Conservation (phyloP, 1,284 basidiomycete species). For the Cryptococcus sp. region DNA sequence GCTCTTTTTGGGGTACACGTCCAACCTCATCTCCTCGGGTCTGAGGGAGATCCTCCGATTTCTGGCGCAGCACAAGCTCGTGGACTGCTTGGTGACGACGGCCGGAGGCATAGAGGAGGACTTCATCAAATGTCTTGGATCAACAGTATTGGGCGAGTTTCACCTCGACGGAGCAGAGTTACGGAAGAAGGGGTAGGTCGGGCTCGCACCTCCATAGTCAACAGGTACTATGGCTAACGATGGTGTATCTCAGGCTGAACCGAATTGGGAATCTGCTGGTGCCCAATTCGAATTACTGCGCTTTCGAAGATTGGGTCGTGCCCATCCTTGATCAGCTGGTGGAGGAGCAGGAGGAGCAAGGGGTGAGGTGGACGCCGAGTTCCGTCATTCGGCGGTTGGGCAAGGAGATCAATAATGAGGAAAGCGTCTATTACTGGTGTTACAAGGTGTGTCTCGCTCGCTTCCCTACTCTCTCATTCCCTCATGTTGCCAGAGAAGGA, state of each 20-base stretch:
- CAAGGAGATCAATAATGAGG: constrained; percentile 93
- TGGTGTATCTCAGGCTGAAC: constrained; percentile 63
- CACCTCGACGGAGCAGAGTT: constrained; percentile 86
- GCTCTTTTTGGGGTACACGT: constrained; percentile 97
- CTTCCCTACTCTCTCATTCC: constrained; percentile 6
- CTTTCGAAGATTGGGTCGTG: constrained; percentile 98
- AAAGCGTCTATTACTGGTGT: constrained; percentile 98
- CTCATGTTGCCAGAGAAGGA: constrained; percentile 4
- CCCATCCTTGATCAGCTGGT: constrained; percentile 93
- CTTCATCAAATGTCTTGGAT: constrained; percentile 96
- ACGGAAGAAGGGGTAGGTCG: constrained; percentile 67
- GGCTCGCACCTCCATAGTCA: too few species aligned
- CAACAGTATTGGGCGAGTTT: constrained; percentile 94
- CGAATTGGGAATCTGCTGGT: constrained; percentile 97
- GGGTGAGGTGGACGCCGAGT: constrained; percentile 80
- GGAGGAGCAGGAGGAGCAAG: constrained; percentile 68
- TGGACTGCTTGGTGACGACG: constrained; percentile 90
- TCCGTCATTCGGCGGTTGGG: constrained; percentile 87
- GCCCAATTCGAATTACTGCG: constrained; percentile 99
- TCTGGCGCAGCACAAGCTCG: constrained; percentile 90
- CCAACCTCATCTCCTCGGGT: constrained; percentile 97
- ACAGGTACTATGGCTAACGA: not conserved
- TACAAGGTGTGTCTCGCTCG: constrained; percentile 73
- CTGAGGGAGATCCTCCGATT: constrained; percentile 90
- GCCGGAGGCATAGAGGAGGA: constrained; percentile 99